Evolutionary conservation across 2,329 filamentous ascomycete genomes (phyloP).

Genomic region (Aspergillus ustus): DNA sequence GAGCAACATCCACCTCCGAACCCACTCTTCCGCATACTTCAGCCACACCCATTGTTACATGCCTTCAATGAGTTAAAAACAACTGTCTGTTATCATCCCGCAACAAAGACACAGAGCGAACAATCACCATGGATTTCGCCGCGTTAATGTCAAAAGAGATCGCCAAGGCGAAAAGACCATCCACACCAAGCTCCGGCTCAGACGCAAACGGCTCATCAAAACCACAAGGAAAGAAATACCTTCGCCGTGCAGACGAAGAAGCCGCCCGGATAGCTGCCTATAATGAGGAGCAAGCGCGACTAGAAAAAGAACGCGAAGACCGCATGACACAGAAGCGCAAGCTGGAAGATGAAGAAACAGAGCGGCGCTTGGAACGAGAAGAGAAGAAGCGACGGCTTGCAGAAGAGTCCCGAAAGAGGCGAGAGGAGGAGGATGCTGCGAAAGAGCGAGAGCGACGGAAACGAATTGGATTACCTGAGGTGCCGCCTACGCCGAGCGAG

Average conservation of each 20-base stretch:
- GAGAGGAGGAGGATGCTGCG: constrained; percentile 73
- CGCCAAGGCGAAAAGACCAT: constrained; percentile 70
- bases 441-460: constrained; percentile 75
- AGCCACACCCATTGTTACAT: background rate
- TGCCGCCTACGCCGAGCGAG: constrained; percentile 50
- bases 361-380: constrained; percentile 70
- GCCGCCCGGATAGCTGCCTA: constrained; percentile 80
- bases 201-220: constrained; percentile 27
- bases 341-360: constrained; percentile 80
- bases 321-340: constrained; percentile 80
- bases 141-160: constrained; percentile 93
- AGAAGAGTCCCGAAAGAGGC: constrained; percentile 72
- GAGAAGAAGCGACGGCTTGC: constrained; percentile 82
- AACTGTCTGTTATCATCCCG: background rate
- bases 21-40: background rate
- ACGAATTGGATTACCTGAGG: constrained; percentile 78
- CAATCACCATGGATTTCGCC: constrained; percentile 83
- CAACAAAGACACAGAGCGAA: background rate
- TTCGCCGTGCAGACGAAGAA: constrained; percentile 85
- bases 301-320: constrained; percentile 72
- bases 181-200: constrained; percentile 29
- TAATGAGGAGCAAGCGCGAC: constrained; percentile 74
- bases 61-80: background rate
- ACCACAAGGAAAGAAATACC: constrained; percentile 69
- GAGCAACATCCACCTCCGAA: constrained; percentile 1